These are phyloP conservation scores for Drosera spatulata DNA, from an alignment of 179 eudicot species.

Conservation along the genomic window DNA sequence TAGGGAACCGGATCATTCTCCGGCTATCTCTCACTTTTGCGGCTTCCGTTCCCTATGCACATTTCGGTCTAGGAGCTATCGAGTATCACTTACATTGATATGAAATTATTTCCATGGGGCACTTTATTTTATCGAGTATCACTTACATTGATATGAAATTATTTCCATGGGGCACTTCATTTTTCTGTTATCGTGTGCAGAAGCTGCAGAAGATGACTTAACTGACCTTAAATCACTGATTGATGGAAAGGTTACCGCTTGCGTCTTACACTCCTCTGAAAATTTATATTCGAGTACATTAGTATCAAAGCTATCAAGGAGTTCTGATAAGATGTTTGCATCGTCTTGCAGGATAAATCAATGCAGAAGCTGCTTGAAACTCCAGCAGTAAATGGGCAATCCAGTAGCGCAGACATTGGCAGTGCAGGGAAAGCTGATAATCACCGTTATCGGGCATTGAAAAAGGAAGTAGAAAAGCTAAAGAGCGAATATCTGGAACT, in stretches of 20 bases:
- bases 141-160: no score
- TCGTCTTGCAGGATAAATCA: constrained; percentile 27
- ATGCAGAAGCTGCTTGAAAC: constrained; percentile 9
- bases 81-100: no score
- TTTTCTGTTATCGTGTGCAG: constrained; percentile 22
- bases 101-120: no score
- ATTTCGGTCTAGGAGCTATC: no score
- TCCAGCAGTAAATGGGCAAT: constrained; percentile 10
- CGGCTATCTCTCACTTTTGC: no score
- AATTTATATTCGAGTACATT: background rate
- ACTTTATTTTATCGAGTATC: no score
- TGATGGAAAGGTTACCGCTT: constrained; percentile 13
- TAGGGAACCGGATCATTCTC: no score
- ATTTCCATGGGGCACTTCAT: no score
- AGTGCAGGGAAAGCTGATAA: constrained; percentile 7
- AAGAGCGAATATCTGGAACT: constrained; percentile 43
- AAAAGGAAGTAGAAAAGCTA: constrained; percentile 28
- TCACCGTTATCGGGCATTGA: constrained; percentile 16
- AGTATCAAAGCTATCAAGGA: background rate
- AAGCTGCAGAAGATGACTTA: constrained; percentile 35
- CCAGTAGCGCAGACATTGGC: constrained; percentile 3
- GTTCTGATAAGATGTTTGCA: background rate
- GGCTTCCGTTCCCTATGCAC: no score
- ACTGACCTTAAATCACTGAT: constrained; percentile 44
- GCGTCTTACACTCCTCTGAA: background rate